Evolutionary conservation across 2,329 filamentous ascomycete species (phyloP).

Genomic region (Aureobasidium sp.): DNA sequence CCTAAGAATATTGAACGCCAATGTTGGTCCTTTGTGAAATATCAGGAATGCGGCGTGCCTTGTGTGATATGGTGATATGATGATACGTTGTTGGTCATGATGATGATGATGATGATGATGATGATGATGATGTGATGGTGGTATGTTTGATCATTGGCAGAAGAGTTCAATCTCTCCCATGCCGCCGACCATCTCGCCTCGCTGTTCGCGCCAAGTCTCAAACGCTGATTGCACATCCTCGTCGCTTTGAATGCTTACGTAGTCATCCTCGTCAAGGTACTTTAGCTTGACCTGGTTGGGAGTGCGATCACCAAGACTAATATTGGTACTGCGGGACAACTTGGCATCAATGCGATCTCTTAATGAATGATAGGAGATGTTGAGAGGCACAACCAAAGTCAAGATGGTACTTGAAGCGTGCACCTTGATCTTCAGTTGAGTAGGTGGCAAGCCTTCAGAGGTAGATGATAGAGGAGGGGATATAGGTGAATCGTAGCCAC

Average conservation of each 20-base stretch:
- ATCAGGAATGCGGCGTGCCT: conserved; percentile 5
- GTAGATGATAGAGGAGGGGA: conserved; percentile 35
- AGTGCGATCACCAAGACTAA: conserved; percentile 63
- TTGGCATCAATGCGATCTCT: conserved; percentile 96
- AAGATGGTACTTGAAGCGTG: conserved; percentile 88
- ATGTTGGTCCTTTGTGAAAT: neutral
- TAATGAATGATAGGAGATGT: conserved; percentile 87
- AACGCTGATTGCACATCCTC: conserved; percentile 96
- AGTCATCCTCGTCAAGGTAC: conserved; percentile 89
- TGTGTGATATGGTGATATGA: neutral
- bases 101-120: too few species aligned
- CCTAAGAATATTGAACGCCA: neutral
- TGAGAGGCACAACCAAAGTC: conserved; percentile 91
- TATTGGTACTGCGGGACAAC: conserved; percentile 75
- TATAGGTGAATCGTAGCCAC: conserved; percentile 28
- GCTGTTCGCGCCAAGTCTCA: conserved; percentile 81
- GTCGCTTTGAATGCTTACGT: conserved; percentile 87
- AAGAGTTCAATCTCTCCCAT: conserved; percentile 88
- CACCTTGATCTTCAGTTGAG: conserved; percentile 92
- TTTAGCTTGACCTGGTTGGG: conserved; percentile 66
- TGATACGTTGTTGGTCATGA: too few species aligned
- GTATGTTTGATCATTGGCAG: conserved; percentile 47
- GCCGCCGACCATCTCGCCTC: conserved; percentile 52
- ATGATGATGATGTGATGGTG: too few species aligned
- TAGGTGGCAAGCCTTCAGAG: conserved; percentile 33